Base-by-base conservation (phyloP, 192 early-diverging fungal genomes). In the Radiomyces spectabilis region DNA sequence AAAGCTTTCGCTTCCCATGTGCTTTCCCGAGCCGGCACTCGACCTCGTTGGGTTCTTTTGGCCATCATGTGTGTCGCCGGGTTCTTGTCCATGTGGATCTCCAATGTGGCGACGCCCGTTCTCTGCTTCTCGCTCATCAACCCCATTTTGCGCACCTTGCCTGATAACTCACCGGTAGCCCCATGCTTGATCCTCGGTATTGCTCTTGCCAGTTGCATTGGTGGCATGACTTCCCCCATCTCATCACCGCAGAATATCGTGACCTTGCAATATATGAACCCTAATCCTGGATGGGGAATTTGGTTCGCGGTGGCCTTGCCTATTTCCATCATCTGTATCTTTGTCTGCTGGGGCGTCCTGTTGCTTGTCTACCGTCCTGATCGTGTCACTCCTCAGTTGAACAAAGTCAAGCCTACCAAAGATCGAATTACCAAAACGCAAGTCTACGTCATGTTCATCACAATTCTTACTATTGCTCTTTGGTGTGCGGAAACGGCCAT, bases 141-240 rank as follows among this genome's bases (percentile, higher is more conserved):
- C 66, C 84, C 87, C 16, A 87, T 89, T 46, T 62, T 89, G 22
- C 79, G 85, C 26, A 84, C 78, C 41, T 66, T 89, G 10, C 82
- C 85, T 30, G 55, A 58, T 50, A 60, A 62, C 27, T 82, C 78
- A 0, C 43, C 72, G 0, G 87, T 87, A 55, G 85, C 69, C 5
- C 75, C 75, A 21, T 79, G 77, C 24, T 65, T 89, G 5, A 75
- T 89, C 56, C 71, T 89, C 60, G 87, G 87, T 53, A 89, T 89
- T 40, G 87, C 87, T 12, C 66, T 89, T 32, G 87, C 87, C 13
- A 68, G 80, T 32, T 83, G 85, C 39, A 69, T 89, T 31, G 87
- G 85, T 42, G 87, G 87, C 29, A 86, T 89, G 87, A 77, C 84
- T 19, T 82, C 83, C 6, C 87, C 87, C 25, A 89, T 89, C 65